A percentile compares a stretch with the other conserved stretches of the same genome.
Evolutionary conservation across 2,329 filamentous ascomycete species (phyloP).

Genomic region (Phyllosticta paracitricarpa): DNA sequence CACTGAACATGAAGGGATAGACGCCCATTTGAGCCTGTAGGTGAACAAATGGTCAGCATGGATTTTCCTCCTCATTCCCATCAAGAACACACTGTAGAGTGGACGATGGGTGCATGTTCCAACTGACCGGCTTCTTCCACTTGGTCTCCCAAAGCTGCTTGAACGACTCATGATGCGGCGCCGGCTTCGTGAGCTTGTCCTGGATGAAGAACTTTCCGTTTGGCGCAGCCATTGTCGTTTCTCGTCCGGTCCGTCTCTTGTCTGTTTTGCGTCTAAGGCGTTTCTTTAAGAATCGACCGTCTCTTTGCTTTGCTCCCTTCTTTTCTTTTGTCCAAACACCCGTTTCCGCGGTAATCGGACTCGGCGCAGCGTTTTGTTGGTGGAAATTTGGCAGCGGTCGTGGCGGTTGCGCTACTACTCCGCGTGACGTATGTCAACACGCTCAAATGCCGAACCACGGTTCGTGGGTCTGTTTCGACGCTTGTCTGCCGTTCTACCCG

Average conservation of each 20-base stretch:
- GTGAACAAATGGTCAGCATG: neutral
- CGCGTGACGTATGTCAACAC: no score
- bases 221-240: slow-evolving; percentile 27
- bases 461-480: no score
- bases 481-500: no score
- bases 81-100: neutral
- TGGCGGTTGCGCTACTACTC: no score
- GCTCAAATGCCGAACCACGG: no score
- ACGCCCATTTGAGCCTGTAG: slow-evolving; percentile 43
- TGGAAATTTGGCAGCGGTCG: no score
- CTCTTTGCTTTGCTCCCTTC: neutral
- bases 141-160: slow-evolving; percentile 59
- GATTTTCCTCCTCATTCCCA: neutral
- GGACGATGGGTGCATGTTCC: neutral
- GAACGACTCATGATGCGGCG: slow-evolving; percentile 38
- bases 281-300: neutral
- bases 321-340: no score
- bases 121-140: slow-evolving; percentile 56
- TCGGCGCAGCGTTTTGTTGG: no score
- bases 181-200: slow-evolving; percentile 31
- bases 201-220: slow-evolving; percentile 37
- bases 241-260: neutral
- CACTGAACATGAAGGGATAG: slow-evolving; percentile 66
- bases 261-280: neutral
- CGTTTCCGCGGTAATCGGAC: no score